phyloP scores from a whole-genome alignment of 2,329 filamentous ascomycete species.

The Pseudodiploospora longispora region DNA sequence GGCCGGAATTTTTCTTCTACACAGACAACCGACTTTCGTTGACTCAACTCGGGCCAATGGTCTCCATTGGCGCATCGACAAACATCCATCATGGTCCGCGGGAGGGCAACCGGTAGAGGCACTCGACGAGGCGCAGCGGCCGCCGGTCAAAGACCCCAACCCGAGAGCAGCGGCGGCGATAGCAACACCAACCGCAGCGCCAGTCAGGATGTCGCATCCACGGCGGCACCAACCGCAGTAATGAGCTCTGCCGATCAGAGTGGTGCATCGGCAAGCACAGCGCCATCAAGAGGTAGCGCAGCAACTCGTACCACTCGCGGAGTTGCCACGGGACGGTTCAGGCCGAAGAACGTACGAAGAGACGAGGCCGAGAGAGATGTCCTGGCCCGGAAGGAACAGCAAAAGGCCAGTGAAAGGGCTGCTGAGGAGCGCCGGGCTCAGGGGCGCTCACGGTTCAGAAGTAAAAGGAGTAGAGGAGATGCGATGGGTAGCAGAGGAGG shows the following conservation, averaged over 20 bases:
- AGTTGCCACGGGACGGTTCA: conserved; percentile 33
- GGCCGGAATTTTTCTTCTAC: conserved; percentile 15
- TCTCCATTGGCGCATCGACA: neutral
- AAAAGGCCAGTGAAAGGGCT: conserved; percentile 33
- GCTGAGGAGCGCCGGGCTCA: conserved; percentile 31
- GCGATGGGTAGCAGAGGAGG: conserved; percentile 34
- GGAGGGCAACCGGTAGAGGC: conserved; percentile 23
- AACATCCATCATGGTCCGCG: conserved; percentile 22
- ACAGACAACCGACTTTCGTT: neutral
- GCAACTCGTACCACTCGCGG: conserved; percentile 24
- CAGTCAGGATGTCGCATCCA: conserved; percentile 9
- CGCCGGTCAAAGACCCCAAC: conserved; percentile 15
- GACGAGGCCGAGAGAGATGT: conserved; percentile 42
- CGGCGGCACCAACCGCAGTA: conserved; percentile 8
- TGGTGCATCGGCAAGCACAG: conserved; percentile 9
- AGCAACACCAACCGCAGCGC: conserved; percentile 3
- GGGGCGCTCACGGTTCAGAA: conserved; percentile 31
- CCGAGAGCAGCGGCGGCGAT: conserved; percentile 13
- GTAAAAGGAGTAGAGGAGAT: conserved; percentile 35
- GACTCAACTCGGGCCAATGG: conserved; percentile 2
- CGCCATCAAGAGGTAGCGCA: conserved; percentile 11
- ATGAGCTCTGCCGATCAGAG: neutral
- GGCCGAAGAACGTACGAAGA: conserved; percentile 40
- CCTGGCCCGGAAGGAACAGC: conserved; percentile 36
- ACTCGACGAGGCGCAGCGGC: conserved; percentile 22